These are phyloP conservation scores for Forsythia suspensa DNA, from an alignment of 257 asterid species.

Conservation along the genomic window DNA sequence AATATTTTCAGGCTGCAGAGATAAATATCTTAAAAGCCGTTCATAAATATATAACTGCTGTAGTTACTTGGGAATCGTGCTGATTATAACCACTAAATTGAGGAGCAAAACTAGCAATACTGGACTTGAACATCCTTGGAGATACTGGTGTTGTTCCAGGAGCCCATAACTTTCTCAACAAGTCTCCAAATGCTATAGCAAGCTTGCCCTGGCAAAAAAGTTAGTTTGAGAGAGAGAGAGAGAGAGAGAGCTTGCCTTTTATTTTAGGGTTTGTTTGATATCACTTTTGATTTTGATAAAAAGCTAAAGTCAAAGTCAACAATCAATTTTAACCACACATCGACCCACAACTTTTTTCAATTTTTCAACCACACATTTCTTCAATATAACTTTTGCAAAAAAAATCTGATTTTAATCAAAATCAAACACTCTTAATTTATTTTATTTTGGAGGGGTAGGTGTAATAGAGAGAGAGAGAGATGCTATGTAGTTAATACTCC, in stretches of 20 bases:
- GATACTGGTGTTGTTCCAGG: slow-evolving; percentile 49
- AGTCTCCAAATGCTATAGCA: slow-evolving; percentile 68
- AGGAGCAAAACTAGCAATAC: slow-evolving; percentile 60
- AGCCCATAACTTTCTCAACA: slow-evolving; percentile 69
- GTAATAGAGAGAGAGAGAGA: not conserved
- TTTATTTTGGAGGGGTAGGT: not conserved
- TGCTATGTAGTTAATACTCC: slow-evolving; percentile 11
- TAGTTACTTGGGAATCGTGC: slow-evolving; percentile 78
- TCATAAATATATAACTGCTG: not conserved
- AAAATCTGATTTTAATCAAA: no score
- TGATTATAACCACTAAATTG: slow-evolving; percentile 64
- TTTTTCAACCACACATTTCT: no score
- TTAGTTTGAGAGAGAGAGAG: slow-evolving; percentile 16
- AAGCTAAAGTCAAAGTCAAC: no score
- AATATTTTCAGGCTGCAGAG: slow-evolving; percentile 10
- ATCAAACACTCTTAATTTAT: not conserved
- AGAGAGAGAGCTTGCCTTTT: not conserved
- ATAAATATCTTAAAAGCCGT: no score
- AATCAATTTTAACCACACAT: no score
- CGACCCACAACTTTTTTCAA: no score
- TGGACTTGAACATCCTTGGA: slow-evolving; percentile 62
- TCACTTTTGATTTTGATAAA: no score
- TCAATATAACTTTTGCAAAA: no score
- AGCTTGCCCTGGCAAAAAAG: slow-evolving; percentile 60
- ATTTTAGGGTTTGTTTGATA: not conserved